Base-by-base conservation (phyloP, 768 basidiomycete genomes). In the Boletus rufocinnamomeus region DNA sequence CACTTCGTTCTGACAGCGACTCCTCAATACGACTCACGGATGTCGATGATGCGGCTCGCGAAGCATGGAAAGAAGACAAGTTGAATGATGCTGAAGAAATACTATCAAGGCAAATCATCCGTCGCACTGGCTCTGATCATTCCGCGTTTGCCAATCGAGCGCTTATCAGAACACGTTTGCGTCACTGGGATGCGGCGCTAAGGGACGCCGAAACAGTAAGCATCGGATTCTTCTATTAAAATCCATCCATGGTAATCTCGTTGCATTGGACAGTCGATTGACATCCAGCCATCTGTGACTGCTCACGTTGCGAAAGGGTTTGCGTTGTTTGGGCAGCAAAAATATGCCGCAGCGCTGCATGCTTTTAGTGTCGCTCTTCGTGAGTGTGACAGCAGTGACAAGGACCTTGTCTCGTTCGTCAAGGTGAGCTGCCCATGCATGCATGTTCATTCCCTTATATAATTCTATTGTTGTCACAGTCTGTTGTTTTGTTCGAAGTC, bases 21-120 rank as follows among this genome's bases (percentile, higher is more conserved):
- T 58, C 58, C 10, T 61, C 60, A 13, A 38, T 61, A 43, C 34
- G 41, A 28, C 30, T 60, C 19, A 44, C 19, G 21, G 34, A 49
- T 30, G 10, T 53, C 25, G 51, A 49, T 3, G 57, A 49, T 32
- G 47, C 50, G 7, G 34, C 19, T n/a, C 41, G 27, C 25, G 34
- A 40, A 35, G 60, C 58, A 32, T 61, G 58, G 60, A 27, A 52
- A 17, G 37, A 30, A 40, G 43, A 54, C n/a, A 60, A 17, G 8
- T 28, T 61, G 30, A n/a, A 54, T 17, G 60, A 60, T 4, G 58
- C 30, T 19, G 60, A 61, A 50, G 58, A 61, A 60, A 53, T 61
- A 38, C 16, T 61, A 7, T 60, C 60, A 0, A 44, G 21, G 30
- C 52, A 40, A 10, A 19, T 60, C 41, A 45, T 60, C 19, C 58